Conservation (phyloP, 2,329 filamentous ascomycete genomes). For the Fusarium equiseti region DNA sequence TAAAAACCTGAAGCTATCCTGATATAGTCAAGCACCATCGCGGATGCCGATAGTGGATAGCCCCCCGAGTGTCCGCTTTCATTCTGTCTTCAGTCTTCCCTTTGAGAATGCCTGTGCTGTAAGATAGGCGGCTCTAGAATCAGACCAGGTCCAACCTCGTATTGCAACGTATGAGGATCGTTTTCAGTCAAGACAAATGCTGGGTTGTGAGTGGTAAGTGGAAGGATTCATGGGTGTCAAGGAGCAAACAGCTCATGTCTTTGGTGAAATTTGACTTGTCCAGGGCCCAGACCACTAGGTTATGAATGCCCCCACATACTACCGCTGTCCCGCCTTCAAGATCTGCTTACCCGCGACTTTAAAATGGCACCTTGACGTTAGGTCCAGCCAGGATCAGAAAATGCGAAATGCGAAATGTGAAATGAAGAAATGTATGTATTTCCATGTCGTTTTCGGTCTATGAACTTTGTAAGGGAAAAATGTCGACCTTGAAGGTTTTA, state of each 20-base stretch:
- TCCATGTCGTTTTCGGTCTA: not conserved
- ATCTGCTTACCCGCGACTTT: constrained; percentile 16
- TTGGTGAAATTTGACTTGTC: not conserved
- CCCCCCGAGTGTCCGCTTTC: not conserved
- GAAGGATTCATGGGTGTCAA: not conserved
- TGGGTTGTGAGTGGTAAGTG: not conserved
- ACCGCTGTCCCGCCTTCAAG: constrained; percentile 3
- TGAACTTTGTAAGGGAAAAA: not conserved
- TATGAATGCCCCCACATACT: not conserved
- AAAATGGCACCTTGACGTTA: not conserved
- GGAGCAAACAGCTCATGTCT: constrained; percentile 7
- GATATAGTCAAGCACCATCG: constrained; percentile 20
- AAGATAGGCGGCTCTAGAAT: not conserved
- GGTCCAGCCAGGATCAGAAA: not conserved
- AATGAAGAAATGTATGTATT: not conserved
- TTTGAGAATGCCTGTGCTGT: not conserved
- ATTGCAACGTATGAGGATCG: not conserved
- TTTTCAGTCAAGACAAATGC: not conserved
- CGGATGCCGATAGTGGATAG: constrained; percentile 15
- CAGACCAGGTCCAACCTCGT: not conserved
- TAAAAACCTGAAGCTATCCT: constrained; percentile 17
- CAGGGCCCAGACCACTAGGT: not conserved
- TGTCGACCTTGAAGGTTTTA: too few species aligned
- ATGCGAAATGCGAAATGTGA: not conserved
- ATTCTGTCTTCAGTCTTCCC: not conserved